Base-by-base conservation (phyloP, 768 basidiomycete genomes). In the Leccinum incarnatum region DNA sequence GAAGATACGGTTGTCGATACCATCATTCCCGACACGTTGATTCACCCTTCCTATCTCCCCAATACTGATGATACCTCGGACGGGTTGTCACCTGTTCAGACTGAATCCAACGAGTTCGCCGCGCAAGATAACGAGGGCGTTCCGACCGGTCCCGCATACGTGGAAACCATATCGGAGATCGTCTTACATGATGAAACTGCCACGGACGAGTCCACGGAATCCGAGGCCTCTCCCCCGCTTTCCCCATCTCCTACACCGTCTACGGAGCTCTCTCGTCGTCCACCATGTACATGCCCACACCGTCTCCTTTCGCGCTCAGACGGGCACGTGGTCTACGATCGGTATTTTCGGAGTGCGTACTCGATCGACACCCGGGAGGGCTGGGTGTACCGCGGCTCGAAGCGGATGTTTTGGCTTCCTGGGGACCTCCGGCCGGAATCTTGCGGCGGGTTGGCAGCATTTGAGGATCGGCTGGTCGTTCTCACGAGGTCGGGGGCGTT, bases 361-460 rank as follows among this genome's bases (percentile, higher is more conserved):
- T 56, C 58, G 2, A 52, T 66, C 23, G 53, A 65, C 15, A 17
- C 21, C 25, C 46, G 23, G 17, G n/a, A 58, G 37, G 65, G 65
- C n/a, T 66, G 61, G 65, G 52, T 66, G 4, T 60, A 58, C 54
- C 49, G 17, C 5, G 61, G 65, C 5, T 60, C 56, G 36, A 53
- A 30, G 48, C 37, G 65, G 30, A 53, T 66, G 51, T 56, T 62
- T 15, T 66, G 65, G 65, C 19, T 66, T 15, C 65, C 61, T 4
- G n/a, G n/a, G 25, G 61, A 62, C n/a, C 23, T 62, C 7, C 61
- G 61, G 32, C 65, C 65, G 2, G 29, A 14, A 1, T 55, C 51
- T 32, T 47, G 65, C 45, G 54, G 7, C 0, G 56, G 49, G 8
- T 21, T 66, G 9, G 47, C 53, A 21, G 65, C 62, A n/a, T 57